Conservation (phyloP, 805 yeast genomes). For the Torulaspora quercuum region DNA sequence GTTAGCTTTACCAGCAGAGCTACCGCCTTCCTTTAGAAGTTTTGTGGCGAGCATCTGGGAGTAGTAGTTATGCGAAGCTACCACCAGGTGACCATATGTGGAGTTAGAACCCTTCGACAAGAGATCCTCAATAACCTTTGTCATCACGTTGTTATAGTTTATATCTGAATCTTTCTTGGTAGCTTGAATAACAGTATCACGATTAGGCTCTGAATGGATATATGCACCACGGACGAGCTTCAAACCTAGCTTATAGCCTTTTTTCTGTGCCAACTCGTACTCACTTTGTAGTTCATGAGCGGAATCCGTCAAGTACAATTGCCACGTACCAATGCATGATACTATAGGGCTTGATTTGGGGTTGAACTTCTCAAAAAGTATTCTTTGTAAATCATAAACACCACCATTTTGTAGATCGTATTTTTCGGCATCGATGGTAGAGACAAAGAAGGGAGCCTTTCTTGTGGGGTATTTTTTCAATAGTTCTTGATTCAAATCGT, state of each 20-base stretch:
- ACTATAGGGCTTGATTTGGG: constrained; percentile 49
- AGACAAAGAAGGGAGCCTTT: constrained; percentile 65
- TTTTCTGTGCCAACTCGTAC: constrained; percentile 56
- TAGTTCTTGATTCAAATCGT: constrained; percentile 49
- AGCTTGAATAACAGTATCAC: constrained; percentile 63
- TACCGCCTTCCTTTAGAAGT: constrained; percentile 41
- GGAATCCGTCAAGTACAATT: constrained; percentile 81
- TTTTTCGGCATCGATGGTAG: constrained; percentile 90
- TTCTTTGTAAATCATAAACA: constrained; percentile 85
- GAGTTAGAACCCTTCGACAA: constrained; percentile 43
- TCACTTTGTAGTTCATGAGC: constrained; percentile 59
- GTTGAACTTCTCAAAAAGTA: constrained; percentile 71
- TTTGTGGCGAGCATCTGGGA: constrained; percentile 73
- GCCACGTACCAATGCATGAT: constrained; percentile 85
- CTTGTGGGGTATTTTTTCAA: constrained; percentile 57
- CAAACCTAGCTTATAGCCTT: constrained; percentile 71
- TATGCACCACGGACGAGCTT: constrained; percentile 95
- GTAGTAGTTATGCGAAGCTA: constrained; percentile 83
- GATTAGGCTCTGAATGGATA: constrained; percentile 79
- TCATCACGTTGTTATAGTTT: constrained; percentile 69
- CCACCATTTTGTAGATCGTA: constrained; percentile 76
- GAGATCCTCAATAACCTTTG: constrained; percentile 58
- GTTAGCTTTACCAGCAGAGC: constrained; percentile 58
- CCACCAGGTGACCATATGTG: constrained; percentile 72
- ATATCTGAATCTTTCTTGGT: constrained; percentile 78